Base-by-base conservation (phyloP, 2,329 filamentous ascomycete genomes). In the Bipolaris oryzae region DNA sequence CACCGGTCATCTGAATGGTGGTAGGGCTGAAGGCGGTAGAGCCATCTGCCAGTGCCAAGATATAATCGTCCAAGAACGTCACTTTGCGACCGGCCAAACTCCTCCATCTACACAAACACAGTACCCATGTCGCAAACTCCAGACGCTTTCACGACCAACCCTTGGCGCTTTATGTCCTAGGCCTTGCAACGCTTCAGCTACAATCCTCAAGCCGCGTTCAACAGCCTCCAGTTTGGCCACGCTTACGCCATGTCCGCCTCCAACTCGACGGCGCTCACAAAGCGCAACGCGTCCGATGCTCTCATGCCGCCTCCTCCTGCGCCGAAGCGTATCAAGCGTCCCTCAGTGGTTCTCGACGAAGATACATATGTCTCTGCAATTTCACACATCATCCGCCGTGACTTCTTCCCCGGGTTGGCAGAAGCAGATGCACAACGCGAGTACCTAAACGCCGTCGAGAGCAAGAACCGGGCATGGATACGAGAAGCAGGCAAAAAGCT, bases 381-480 rank as follows among this genome's bases (percentile, higher is more conserved):
- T 25, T 96, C 93, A 0, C 89, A 95, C 66, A 98, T 99, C 72
- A 96, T 99, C 61, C 91, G 92, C 9, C 88, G 95, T 63, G 95
- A 99, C 81, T 99, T 96, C 81, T 99, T 98, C 70, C 95, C 95
- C 0, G 95, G 94, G 0, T 82, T 99, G 0, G 80, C 93, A 4
- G 92, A 98, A 74, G 88, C 88, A 13, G 88, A 96, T 68, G 89
- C 89, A 0, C 92, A 97, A 74, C 88, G 92, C 73, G 95, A 99
- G 69, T 98, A 97, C 67, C 82, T 99, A 28, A 89, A 96, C 70
- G 95, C 95, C 0, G 79, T 98, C 7, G 92, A 96, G 7, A 96
- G 93, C 15, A 89, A 89, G 55, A 88, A 99, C 76, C 80, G 84
- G 48, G 84, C 85, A 64, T 98, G 95, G 94, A 97, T 98, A 61